Conservation (phyloP, 2,329 filamentous ascomycete species). For the Aspergillus cejpii region DNA sequence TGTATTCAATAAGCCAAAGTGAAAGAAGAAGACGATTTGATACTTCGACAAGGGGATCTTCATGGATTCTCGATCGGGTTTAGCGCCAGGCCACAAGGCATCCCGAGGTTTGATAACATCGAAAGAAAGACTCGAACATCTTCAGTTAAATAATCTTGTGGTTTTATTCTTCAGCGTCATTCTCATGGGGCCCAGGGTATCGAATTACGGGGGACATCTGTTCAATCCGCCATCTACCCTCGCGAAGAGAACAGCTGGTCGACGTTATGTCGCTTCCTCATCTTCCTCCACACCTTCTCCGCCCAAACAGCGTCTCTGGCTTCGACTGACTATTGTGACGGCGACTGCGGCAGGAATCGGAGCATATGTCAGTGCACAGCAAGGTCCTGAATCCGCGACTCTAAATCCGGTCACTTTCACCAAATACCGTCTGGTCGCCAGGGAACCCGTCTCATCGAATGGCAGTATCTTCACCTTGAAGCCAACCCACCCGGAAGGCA, state of each 20-base stretch:
- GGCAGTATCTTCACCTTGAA: slow-evolving; percentile 43
- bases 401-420: slow-evolving; percentile 37
- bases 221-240: slow-evolving; percentile 15
- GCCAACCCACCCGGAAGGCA: slow-evolving; percentile 29
- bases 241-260: slow-evolving; percentile 9
- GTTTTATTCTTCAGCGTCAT: neutral
- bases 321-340: slow-evolving; percentile 31
- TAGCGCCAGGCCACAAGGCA: neutral
- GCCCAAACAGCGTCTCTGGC: slow-evolving; percentile 27
- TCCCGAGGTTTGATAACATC: neutral
- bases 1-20: neutral
- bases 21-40: slow-evolving; percentile 9
- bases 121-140: neutral
- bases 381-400: slow-evolving; percentile 20
- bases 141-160: neutral
- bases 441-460: slow-evolving; percentile 42
- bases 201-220: slow-evolving; percentile 8
- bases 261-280: slow-evolving; percentile 3
- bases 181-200: slow-evolving; percentile 19
- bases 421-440: slow-evolving; percentile 38
- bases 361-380: slow-evolving; percentile 30
- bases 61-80: neutral
- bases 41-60: slow-evolving; percentile 2
- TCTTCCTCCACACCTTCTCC: slow-evolving; percentile 14
- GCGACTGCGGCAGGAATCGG: slow-evolving; percentile 33